Base-by-base conservation (phyloP, 2,329 filamentous ascomycete species). In the Colletotrichum phormii region DNA sequence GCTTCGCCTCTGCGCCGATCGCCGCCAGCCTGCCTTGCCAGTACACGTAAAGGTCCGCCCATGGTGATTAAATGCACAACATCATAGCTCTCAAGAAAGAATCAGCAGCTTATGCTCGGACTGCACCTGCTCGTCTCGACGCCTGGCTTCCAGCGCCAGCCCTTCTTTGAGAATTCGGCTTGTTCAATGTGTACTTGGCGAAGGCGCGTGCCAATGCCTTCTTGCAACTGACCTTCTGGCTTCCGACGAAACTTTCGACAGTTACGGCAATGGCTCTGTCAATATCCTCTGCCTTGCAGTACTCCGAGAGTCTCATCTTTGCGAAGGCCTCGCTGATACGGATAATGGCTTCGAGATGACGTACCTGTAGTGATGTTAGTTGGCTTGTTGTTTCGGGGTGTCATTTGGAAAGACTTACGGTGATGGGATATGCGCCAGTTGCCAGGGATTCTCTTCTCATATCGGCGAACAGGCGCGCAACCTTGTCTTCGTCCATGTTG, bases 231-330 rank as follows among this genome's bases (percentile, higher is more conserved):
- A 98, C 91, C 86, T 99, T 99, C 82, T 99, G 97, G 78, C 94
- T 97, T 74, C 94, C 94, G 55, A 99, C 94, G 80, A 99, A 99
- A 68, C 94, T 97, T 76, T 98, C 95, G 2, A 99, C 94, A 0
- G 97, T 97, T 7, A 99, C 97, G 15, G 95, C 95, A 79, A 99
- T 99, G 71, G 97, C 97, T 55, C 97, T 94, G 83, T 99, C 97
- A 77, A 99, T 98, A 80, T 99, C 97, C 72, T 93, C 90, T 1
- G 93, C 85, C 6, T 93, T 93, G 83, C 96, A 98, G 86, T 98
- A 98, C 77, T 99, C 97, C 0, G 94, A 97, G n/a, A 99, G 87
- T 15, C 97, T 93, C 97, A 99, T 99, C 80, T 97, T 96, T 83
- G 94, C 97, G 85, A 99, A 99, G 0, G 95, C 86, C 82, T 99